These are phyloP conservation scores for Mallotus japonicus DNA, from an alignment of 441 rosid species.

Conservation along the genomic window DNA sequence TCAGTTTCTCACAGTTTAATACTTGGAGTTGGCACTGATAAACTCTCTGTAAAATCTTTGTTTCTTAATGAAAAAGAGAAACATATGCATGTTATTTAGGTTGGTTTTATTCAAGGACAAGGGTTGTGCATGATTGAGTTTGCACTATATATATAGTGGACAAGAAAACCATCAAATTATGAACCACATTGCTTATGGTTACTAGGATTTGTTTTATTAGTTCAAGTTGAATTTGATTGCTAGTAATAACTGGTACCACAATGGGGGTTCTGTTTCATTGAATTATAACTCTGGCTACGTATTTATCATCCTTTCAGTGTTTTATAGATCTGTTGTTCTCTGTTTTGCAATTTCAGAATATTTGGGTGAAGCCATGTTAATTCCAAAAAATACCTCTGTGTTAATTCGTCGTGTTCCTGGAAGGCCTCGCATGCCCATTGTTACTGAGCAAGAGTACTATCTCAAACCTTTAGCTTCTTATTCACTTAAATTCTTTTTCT, in stretches of 20 bases:
- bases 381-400: conserved; percentile 97
- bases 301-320: conserved; percentile 28
- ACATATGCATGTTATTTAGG: not conserved
- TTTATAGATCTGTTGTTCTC: conserved; percentile 53
- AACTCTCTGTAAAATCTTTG: not conserved
- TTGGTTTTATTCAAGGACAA: not conserved
- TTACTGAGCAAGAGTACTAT: conserved; percentile 81
- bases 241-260: conserved; percentile 7
- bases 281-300: conserved; percentile 24
- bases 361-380: conserved; percentile 92
- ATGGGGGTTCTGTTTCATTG: conserved; percentile 7
- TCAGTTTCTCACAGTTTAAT: not conserved
- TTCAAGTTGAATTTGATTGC: conserved; percentile 10
- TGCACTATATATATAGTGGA: not conserved
- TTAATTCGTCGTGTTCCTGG: conserved; percentile 98
- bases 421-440: conserved; percentile 93
- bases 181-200: not conserved
- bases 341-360: conserved; percentile 90
- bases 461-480: conserved; percentile 47
- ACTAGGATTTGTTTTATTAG: conserved; percentile 23
- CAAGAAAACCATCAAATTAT: not conserved
- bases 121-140: not conserved
- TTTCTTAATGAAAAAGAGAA: not conserved
- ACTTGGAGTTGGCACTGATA: conserved; percentile 7
- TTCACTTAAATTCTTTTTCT: conserved; percentile 14